A percentile compares a stretch with the other conserved stretches of the same genome.
Evolutionary conservation across 2,329 filamentous ascomycete species (phyloP).

Genomic region (Pestalotiopsis sp.): DNA sequence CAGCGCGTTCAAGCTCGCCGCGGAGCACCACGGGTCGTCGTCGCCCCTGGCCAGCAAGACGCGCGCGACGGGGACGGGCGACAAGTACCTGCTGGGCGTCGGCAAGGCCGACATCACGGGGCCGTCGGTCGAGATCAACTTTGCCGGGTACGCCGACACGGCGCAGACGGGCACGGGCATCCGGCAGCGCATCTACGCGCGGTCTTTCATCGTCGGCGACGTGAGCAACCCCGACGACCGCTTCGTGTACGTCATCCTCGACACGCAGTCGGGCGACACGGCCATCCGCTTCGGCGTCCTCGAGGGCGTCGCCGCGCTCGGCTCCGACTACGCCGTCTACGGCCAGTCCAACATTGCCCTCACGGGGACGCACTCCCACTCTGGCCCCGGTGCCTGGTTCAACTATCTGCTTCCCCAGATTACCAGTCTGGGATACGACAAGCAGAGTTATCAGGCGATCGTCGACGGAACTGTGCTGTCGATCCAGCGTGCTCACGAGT

Average conservation of each 20-base stretch:
- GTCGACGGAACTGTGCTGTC: constrained; percentile 82
- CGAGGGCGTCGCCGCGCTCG: constrained; percentile 68
- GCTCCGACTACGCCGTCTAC: constrained; percentile 74
- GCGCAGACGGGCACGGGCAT: constrained; percentile 81
- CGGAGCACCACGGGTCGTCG: constrained; percentile 12
- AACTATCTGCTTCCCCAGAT: constrained; percentile 92
- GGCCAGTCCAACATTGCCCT: constrained; percentile 81
- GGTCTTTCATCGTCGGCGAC: constrained; percentile 84
- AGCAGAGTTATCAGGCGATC: constrained; percentile 83
- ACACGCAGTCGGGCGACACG: constrained; percentile 84
- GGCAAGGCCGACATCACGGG: constrained; percentile 62
- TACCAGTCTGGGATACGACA: constrained; percentile 82
- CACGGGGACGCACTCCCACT: constrained; percentile 88
- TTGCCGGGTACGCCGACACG: constrained; percentile 85
- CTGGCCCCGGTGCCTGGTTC: constrained; percentile 86
- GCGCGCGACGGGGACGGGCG: constrained; percentile 31
- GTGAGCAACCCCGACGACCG: constrained; percentile 66
- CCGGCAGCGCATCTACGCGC: constrained; percentile 81
- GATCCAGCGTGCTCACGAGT: constrained; percentile 77
- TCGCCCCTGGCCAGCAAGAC: constrained; percentile 18
- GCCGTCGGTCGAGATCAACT: constrained; percentile 84
- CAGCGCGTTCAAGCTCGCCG: constrained; percentile 22
- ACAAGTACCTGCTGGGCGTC: constrained; percentile 52
- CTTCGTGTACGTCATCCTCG: constrained; percentile 85
- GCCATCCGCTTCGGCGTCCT: constrained; percentile 84